Base-by-base conservation (phyloP, 1,139 yeast genomes). In the Zygosaccharomyces pseudobailii region DNA sequence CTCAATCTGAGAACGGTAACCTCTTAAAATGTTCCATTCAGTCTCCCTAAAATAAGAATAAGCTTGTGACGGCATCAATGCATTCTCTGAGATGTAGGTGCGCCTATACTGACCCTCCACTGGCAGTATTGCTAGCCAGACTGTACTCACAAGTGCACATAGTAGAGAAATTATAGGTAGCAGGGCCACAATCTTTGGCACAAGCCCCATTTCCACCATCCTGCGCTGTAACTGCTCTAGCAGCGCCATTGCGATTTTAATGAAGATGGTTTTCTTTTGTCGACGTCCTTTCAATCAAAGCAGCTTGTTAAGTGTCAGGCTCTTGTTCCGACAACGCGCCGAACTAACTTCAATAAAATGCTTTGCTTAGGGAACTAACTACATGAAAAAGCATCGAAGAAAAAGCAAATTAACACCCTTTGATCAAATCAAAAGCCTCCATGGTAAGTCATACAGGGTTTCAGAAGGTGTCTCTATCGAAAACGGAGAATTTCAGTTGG, bases 11-110 rank as follows among this genome's bases (percentile, higher is more conserved):
- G 63, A 44, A 51, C 96, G 74, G 63, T 84, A 89, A 0, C 97
- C 98, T 49, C 97, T 72, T 22, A 89, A 80, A 47, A 87, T 73
- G 61, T 90, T 88, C 97, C 97, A 92, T 61, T 92, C 98, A 43
- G 92, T 82, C 58, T 90, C 97, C 49, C 97, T 74, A 65, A 88
- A 94, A 63, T 88, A 89, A 17, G 96, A 84, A 57, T 84, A 84
- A 3, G 92, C 97, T 65, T 92, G 97, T 0, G 95, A 90, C 9
- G 98, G 97, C 87, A 94, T 83, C 65, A 94, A 73, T 31, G 99
- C 99, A 68, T 92, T 94, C 64, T 94, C 99, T 6, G 95, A 85
- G 20, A 90, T 86, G 63, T 92, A 92, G 5, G 96, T 87, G 55
- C 75, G 71, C 47, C 97, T 73, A 62, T 73, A 88, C 63, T 87